Conservation (phyloP, 371 early-diverging fungal species). For the Rhizoclosmatium hyalinum region DNA sequence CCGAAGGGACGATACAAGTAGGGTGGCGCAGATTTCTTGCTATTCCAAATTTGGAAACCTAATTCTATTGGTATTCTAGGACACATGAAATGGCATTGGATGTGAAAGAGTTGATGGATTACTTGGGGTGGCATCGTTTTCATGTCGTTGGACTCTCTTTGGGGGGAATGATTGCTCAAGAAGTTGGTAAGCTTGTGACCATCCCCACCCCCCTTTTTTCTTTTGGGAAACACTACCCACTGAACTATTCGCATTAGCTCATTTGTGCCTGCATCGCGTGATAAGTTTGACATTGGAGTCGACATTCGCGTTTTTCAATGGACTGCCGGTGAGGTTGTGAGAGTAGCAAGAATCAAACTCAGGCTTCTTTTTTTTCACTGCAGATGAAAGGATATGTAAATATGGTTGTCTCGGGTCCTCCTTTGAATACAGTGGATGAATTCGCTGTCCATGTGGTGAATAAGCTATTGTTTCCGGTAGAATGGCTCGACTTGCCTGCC, state of each 20-base stretch:
- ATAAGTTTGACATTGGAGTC: constrained; percentile 42
- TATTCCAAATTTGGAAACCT: not conserved
- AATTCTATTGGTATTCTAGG: constrained; percentile 35
- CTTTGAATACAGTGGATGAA: constrained; percentile 21
- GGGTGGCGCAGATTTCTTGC: not conserved
- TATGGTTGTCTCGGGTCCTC: constrained; percentile 29
- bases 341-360: not conserved
- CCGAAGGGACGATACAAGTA: constrained; percentile 43
- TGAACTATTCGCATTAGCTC: constrained; percentile 1
- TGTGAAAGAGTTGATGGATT: constrained; percentile 65
- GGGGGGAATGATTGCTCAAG: constrained; percentile 59
- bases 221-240: not conserved
- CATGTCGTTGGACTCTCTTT: constrained; percentile 77
- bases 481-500: constrained; percentile 37
- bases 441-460: constrained; percentile 38
- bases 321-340: constrained; percentile 34
- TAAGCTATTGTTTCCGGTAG: constrained; percentile 38
- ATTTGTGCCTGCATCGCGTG: constrained; percentile 29
- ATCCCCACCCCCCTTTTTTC: not conserved
- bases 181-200: constrained; percentile 28
- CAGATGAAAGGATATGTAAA: constrained; percentile 32
- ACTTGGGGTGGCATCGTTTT: constrained; percentile 68
- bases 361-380: not conserved
- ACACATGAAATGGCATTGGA: constrained; percentile 76
- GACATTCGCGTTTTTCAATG: constrained; percentile 45